Conservation (phyloP, 345 rosid genomes). For the Populus deltoides region DNA sequence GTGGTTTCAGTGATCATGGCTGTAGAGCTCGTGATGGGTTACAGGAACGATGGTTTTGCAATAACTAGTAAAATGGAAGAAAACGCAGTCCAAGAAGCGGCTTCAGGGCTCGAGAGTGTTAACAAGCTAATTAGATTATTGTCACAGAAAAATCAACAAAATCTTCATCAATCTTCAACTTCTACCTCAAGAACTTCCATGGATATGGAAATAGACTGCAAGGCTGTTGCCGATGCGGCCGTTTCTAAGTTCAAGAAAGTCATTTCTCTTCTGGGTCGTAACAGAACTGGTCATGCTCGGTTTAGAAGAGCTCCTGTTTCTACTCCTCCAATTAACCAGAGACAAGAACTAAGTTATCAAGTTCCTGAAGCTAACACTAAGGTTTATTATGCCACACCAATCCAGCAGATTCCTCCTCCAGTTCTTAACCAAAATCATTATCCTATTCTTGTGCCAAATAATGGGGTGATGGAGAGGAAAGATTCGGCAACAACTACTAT, state of each 20-base stretch:
- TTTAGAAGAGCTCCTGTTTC: conserved; percentile 58
- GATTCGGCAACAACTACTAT: conserved; percentile 55
- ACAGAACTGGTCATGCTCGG: conserved; percentile 87
- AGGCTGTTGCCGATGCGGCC: conserved; percentile 64
- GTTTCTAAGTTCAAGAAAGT: conserved; percentile 70
- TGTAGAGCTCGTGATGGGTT: conserved; percentile 24
- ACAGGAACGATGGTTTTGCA: conserved; percentile 27
- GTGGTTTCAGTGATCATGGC: conserved; percentile 27
- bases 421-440: conserved; percentile 7
- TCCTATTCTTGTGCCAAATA: conserved; percentile 23
- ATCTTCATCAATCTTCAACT: conserved; percentile 21
- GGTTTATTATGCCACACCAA: conserved; percentile 61
- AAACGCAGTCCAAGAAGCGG: conserved; percentile 33
- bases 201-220: conserved; percentile 51
- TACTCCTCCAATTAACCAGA: conserved; percentile 3
- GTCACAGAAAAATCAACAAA: conserved; percentile 19
- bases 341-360: conserved; percentile 13
- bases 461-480: conserved; percentile 39
- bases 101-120: conserved; percentile 33
- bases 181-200: conserved; percentile 25
- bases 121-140: conserved; percentile 22
- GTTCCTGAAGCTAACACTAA: conserved; percentile 17
- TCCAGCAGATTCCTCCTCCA: conserved; percentile 61
- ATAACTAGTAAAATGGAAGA: conserved; percentile 19
- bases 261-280: conserved; percentile 59